Conservation (phyloP, 805 yeast species). For the Candida vaughaniae region DNA sequence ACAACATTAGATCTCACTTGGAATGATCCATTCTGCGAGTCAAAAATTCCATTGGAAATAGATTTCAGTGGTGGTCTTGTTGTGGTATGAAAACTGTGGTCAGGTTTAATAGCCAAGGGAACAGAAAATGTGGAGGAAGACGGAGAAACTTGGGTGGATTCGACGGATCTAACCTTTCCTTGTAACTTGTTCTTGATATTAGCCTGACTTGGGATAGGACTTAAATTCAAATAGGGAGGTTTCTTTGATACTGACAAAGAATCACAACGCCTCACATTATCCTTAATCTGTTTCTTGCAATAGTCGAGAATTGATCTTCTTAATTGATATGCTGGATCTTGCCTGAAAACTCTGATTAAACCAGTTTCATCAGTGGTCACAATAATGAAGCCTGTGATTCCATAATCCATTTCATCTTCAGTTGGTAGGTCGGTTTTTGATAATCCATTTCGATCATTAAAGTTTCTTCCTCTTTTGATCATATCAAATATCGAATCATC, state of each 20-base stretch:
- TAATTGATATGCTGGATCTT: slow-evolving; percentile 61
- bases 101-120: slow-evolving; percentile 1
- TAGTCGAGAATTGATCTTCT: slow-evolving; percentile 23
- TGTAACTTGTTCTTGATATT: slow-evolving; percentile 4
- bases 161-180: neutral
- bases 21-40: slow-evolving; percentile 9
- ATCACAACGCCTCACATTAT: neutral
- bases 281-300: slow-evolving; percentile 14
- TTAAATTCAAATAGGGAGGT: neutral
- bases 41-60: slow-evolving; percentile 11
- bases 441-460: slow-evolving; percentile 4
- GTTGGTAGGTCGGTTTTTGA: slow-evolving; percentile 5
- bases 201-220: slow-evolving; percentile 6
- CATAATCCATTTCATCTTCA: slow-evolving; percentile 10
- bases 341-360: slow-evolving; percentile 70
- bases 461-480: slow-evolving; percentile 22
- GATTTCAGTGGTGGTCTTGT: slow-evolving; percentile 13
- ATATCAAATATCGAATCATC: slow-evolving; percentile 80
- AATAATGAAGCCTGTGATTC: slow-evolving; percentile 47
- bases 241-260: neutral
- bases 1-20: slow-evolving; percentile 4
- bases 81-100: neutral
- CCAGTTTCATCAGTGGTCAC: slow-evolving; percentile 79
- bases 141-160: slow-evolving; percentile 6
- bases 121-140: slow-evolving; percentile 8